Conservation (phyloP, 345 rosid genomes). For the Balakata baccata region DNA sequence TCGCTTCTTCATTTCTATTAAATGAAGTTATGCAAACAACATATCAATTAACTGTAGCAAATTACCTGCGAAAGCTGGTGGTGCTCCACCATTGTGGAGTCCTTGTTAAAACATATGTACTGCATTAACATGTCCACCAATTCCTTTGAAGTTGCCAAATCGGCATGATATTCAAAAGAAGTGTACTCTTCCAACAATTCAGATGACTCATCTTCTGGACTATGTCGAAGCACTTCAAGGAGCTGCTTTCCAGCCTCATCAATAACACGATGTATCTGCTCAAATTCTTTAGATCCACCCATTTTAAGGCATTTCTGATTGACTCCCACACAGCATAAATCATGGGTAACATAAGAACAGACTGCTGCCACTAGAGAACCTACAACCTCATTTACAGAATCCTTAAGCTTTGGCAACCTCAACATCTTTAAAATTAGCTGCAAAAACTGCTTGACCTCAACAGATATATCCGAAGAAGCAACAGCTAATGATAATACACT, state of each 20-base stretch:
- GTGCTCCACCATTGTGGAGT: conserved; percentile 38
- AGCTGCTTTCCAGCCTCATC: conserved; percentile 54
- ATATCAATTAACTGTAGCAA: neutral
- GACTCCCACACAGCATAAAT: conserved; percentile 34
- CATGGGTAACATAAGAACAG: conserved; percentile 49
- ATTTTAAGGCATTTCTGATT: conserved; percentile 40
- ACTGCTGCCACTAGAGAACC: conserved; percentile 50
- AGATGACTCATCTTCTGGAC: conserved; percentile 40
- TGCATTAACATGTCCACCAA: conserved; percentile 59
- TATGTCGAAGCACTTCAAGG: conserved; percentile 42
- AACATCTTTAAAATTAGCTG: conserved; percentile 57
- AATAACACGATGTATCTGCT: conserved; percentile 41
- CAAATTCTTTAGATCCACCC: conserved; percentile 40
- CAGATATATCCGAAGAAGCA: conserved; percentile 52
- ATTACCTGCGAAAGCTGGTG: conserved; percentile 61
- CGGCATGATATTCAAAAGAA: conserved; percentile 54
- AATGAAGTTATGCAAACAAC: neutral
- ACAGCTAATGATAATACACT: conserved; percentile 58
- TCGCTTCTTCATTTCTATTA: neutral
- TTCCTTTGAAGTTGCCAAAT: conserved; percentile 55
- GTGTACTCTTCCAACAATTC: conserved; percentile 35
- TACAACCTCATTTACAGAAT: conserved; percentile 49
- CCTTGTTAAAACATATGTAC: conserved; percentile 43
- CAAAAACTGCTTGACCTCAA: conserved; percentile 70
- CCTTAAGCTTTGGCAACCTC: conserved; percentile 45